Evolutionary conservation across 116 monocot genomes (phyloP), one percentile per base, ranked within the genome.

Genomic region (Iris pallida): DNA sequence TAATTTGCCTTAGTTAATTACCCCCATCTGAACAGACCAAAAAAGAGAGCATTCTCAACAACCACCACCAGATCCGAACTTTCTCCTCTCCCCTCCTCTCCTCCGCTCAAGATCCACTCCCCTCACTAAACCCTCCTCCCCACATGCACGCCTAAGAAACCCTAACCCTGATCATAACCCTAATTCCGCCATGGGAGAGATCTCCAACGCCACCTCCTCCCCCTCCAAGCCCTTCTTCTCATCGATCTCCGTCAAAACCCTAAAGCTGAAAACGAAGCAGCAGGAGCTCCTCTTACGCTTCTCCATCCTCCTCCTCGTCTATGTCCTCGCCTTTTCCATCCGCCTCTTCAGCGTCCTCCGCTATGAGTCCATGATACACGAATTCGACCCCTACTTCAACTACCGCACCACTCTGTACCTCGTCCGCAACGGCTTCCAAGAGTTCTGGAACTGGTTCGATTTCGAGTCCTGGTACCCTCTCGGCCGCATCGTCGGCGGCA

Each of bases 391-490:
- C 41, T 97, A 92, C 76, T 97, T 97, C 87, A 97, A 97, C 72
- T 92, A 97, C 85, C 86, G 97, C 49, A 97, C 92, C 72, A 97
- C 97, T 15, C 87, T 92, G 71, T 97, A 55, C 80, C 90, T 97
- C 78, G 79, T 81, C 56, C 59, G 66, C n/a, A 71, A 92, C 11
- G 92, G 92, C 15, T 85, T 87, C 81, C 64, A 75, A 63, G 97
- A 92, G 73, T 97, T 97, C 90, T 92, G 92, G 92, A 97, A 92
- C 74, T 97, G 97, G 97, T 97, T 97, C 71, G 97, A 97, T 62
- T 87, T 53, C 59, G 92, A 92, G 83, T 82, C 82, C 73, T 97
- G 97, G 97, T 97, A 97, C 66, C 97, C 97, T 20, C 92, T 97
- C 53, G 97, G 97, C 41, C 87, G 97, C 17, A 90, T 92, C 83